A percentile compares a stretch with the other conserved stretches of the same genome.
Evolutionary conservation across 163 green algal genomes (phyloP).

Genomic region (Chloromonas sp.): DNA sequence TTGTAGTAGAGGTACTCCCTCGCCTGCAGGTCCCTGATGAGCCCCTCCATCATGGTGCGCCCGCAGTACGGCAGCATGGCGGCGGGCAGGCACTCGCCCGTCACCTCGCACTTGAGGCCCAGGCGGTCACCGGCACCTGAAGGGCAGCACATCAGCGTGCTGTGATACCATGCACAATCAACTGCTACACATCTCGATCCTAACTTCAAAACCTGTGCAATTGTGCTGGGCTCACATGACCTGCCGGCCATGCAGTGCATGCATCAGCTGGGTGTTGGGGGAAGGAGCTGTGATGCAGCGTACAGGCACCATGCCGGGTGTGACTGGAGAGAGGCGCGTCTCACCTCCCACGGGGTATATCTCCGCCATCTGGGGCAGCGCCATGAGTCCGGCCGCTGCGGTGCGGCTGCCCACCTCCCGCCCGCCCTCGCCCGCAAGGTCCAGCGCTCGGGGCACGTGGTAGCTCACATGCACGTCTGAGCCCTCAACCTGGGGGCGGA

Average conservation of each 20-base stretch:
- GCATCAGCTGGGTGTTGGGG: no score
- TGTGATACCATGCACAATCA: not conserved
- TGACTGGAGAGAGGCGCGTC: not conserved
- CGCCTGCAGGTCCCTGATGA: constrained; percentile 88
- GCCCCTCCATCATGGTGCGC: constrained; percentile 79
- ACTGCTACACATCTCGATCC: no score
- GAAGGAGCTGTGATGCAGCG: no score
- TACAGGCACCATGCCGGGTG: no score
- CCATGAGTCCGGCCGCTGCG: constrained; percentile 57
- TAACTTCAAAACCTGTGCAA: no score
- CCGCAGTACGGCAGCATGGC: constrained; percentile 92
- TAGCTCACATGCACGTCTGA: constrained; percentile 33
- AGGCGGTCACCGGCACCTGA: constrained; percentile 86
- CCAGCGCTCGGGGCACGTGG: constrained; percentile 60
- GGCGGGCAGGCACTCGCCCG: constrained; percentile 83
- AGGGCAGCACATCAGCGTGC: not conserved
- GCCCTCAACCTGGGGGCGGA: no score
- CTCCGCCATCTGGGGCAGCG: constrained; percentile 82
- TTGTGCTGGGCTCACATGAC: no score
- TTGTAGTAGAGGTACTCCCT: constrained; percentile 92
- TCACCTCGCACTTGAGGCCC: constrained; percentile 79
- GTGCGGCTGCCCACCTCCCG: constrained; percentile 35
- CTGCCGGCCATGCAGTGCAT: no score
- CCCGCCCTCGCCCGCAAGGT: constrained; percentile 49
- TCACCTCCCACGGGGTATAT: constrained; percentile 89